Conservation (phyloP, 345 rosid genomes). For the Hibiscus trionum region DNA sequence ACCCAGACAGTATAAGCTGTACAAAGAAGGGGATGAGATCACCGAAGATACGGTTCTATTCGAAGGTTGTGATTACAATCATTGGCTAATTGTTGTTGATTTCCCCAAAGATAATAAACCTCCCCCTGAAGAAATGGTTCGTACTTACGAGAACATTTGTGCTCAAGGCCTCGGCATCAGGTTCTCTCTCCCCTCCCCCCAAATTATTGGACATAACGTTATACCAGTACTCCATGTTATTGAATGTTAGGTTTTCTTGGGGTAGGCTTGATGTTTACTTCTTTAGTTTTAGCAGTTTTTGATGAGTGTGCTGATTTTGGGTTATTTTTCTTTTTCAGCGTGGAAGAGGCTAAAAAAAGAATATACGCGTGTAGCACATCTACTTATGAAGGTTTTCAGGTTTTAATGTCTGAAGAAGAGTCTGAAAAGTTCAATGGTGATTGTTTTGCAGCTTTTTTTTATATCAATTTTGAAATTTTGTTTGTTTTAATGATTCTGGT, state of each 20-base stretch:
- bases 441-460: not conserved
- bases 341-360: conserved; percentile 74
- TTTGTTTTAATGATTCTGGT: not conserved
- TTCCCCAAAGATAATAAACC: conserved; percentile 53
- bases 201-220: not conserved
- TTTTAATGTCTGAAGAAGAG: conserved; percentile 77
- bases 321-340: conserved; percentile 29
- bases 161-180: conserved; percentile 73
- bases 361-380: conserved; percentile 98
- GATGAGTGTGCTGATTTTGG: conserved; percentile 5
- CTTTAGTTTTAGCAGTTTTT: not conserved
- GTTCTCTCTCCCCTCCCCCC: not conserved
- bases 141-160: conserved; percentile 54
- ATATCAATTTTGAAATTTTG: not conserved
- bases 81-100: conserved; percentile 87
- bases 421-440: conserved; percentile 67
- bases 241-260: not conserved
- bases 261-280: not conserved
- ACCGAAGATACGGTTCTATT: conserved; percentile 64
- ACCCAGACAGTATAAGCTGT: conserved; percentile 27
- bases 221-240: not conserved
- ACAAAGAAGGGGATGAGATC: conserved; percentile 65
- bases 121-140: conserved; percentile 69
- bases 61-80: conserved; percentile 84
- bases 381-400: conserved; percentile 92